phyloP scores from a whole-genome alignment of 495 filamentous ascomycete species.

The Hyaloscypha hepaticicola region DNA sequence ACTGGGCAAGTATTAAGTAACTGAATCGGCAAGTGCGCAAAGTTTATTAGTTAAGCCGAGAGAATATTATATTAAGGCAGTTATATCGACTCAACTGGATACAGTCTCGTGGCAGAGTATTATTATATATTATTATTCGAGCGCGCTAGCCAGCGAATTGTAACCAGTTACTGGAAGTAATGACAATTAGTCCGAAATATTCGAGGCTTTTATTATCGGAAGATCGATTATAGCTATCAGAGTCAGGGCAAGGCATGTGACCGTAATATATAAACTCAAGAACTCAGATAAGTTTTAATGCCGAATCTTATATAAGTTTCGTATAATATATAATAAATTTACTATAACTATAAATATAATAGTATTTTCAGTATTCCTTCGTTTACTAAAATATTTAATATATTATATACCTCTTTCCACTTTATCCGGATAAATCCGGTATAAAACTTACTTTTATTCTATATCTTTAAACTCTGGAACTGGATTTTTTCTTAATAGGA shows the following conservation, averaged over 20 bases:
- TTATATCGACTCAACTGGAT: background rate
- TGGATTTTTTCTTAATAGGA: too few relatives aligned
- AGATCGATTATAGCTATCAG: too few relatives aligned
- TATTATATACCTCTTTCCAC: background rate
- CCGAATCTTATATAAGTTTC: background rate
- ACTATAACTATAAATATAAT: too few relatives aligned
- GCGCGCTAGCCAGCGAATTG: too few relatives aligned
- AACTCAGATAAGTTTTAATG: too few relatives aligned
- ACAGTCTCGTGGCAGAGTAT: background rate
- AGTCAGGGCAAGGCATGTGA: too few relatives aligned
- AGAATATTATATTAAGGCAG: background rate
- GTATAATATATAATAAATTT: conserved; percentile 6
- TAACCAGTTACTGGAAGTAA: too few relatives aligned
- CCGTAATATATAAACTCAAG: background rate
- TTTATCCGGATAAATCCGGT: background rate
- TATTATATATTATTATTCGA: background rate
- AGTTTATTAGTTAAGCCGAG: background rate
- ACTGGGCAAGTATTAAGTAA: too few relatives aligned
- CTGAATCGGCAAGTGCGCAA: background rate
- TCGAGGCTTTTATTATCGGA: too few relatives aligned
- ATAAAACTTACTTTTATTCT: too few relatives aligned
- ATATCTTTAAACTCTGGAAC: too few relatives aligned
- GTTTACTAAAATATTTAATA: background rate
- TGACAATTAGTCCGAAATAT: too few relatives aligned
- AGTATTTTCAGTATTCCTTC: background rate